phyloP scores from a whole-genome alignment of 164 flowering plant genomes.

The Kalanchoe fedtschenkoi region DNA sequence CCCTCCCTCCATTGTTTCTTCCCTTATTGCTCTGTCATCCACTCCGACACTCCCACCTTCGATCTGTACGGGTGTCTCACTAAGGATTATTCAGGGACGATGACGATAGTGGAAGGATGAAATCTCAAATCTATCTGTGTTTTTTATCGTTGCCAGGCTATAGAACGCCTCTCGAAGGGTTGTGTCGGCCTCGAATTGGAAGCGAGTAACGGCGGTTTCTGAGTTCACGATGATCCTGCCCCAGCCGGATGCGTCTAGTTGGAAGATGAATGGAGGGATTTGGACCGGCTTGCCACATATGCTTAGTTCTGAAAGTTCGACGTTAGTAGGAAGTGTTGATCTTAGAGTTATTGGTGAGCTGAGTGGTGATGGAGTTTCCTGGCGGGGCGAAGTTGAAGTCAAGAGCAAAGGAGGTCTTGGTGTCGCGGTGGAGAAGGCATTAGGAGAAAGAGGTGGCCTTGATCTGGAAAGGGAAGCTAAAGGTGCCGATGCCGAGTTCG shows the following conservation, averaged over 20 bases:
- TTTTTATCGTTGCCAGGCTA: slow-evolving; percentile 9
- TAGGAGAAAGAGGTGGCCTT: slow-evolving; percentile 43
- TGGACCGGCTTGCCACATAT: slow-evolving; percentile 32
- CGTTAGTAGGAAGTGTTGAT: slow-evolving; percentile 40
- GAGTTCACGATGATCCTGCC: slow-evolving; percentile 51
- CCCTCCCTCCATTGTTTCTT: too few relatives aligned
- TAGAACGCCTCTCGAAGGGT: slow-evolving; percentile 41
- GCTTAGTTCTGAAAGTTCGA: slow-evolving; percentile 37
- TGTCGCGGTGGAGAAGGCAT: slow-evolving; percentile 42
- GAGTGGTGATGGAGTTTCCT: slow-evolving; percentile 21
- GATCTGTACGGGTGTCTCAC: too few relatives aligned
- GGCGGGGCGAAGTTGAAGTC: slow-evolving; percentile 31
- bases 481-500: slow-evolving; percentile 39
- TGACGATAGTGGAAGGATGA: too few relatives aligned
- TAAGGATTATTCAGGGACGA: too few relatives aligned
- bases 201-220: slow-evolving; percentile 47
- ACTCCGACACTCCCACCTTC: too few relatives aligned
- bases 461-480: slow-evolving; percentile 32
- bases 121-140: too few relatives aligned
- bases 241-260: slow-evolving; percentile 25
- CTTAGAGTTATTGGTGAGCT: slow-evolving; percentile 18
- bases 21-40: too few relatives aligned
- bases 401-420: slow-evolving; percentile 26
- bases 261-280: slow-evolving; percentile 28
- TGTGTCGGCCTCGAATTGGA: slow-evolving; percentile 33